Evolutionary conservation across 2,329 filamentous ascomycete species (phyloP).

Genomic region (Penicillium sp.): DNA sequence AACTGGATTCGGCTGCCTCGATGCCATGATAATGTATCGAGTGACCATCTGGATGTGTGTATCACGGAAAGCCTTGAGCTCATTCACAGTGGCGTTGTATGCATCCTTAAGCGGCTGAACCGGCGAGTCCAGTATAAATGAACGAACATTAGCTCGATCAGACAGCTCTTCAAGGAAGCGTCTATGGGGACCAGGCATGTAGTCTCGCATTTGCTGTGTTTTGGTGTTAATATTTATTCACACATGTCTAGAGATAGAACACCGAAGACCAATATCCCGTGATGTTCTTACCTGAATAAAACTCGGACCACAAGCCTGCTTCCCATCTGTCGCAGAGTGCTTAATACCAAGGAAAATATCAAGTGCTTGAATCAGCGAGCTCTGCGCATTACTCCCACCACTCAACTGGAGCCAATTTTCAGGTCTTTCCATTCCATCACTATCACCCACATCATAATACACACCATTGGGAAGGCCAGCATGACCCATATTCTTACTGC

Average conservation of each 20-base stretch:
- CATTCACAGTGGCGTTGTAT: constrained; percentile 48
- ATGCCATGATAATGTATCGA: constrained; percentile 52
- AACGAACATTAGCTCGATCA: constrained; percentile 46
- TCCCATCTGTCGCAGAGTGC: constrained; percentile 43
- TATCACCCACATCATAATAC: constrained; percentile 52
- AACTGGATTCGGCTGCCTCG: constrained; percentile 17
- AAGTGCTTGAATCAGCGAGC: constrained; percentile 54
- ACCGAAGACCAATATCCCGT: neutral
- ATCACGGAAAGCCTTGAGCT: constrained; percentile 49
- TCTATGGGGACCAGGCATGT: constrained; percentile 55
- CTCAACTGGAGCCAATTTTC: constrained; percentile 52
- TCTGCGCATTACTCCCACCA: constrained; percentile 56
- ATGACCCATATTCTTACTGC: constrained; percentile 54
- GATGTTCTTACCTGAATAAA: constrained; percentile 31
- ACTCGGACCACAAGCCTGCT: constrained; percentile 23
- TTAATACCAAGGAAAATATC: constrained; percentile 53
- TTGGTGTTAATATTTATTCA: neutral
- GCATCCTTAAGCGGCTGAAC: constrained; percentile 36
- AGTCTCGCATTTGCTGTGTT: constrained; percentile 51
- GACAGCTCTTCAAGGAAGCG: constrained; percentile 51
- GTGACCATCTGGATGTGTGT: constrained; percentile 55
- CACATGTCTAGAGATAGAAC: no score
- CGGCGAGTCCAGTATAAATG: constrained; percentile 41
- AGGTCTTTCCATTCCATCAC: constrained; percentile 35
- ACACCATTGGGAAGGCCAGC: constrained; percentile 52